Evolutionary conservation across 768 basidiomycete species (phyloP).

Genomic region (Mycena capillaripes): DNA sequence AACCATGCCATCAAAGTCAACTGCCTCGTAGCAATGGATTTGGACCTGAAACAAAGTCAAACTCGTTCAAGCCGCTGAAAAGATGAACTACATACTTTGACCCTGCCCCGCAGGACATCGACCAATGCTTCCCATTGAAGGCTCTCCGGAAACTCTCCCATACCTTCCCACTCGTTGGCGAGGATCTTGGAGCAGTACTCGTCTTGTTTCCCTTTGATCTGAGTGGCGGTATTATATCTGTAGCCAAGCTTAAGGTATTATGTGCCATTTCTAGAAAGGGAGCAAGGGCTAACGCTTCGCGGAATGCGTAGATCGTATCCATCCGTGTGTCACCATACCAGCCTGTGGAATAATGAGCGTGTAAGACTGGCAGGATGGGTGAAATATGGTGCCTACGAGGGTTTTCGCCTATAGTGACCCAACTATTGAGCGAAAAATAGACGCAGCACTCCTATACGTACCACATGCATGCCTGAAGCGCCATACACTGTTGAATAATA

Average conservation of each 20-base stretch:
- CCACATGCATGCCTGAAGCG: slow-evolving; percentile 67
- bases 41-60: slow-evolving; percentile 55
- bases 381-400: too few species aligned
- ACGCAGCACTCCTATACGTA: slow-evolving; percentile 66
- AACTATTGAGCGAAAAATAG: too few species aligned
- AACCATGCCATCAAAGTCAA: slow-evolving; percentile 81
- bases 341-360: slow-evolving; percentile 38
- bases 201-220: slow-evolving; percentile 78
- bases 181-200: slow-evolving; percentile 69
- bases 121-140: slow-evolving; percentile 86
- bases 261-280: neutral
- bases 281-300: slow-evolving; percentile 63
- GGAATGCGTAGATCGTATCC: slow-evolving; percentile 79
- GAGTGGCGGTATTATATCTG: slow-evolving; percentile 75
- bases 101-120: slow-evolving; percentile 82
- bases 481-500: neutral
- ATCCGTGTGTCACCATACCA: slow-evolving; percentile 69
- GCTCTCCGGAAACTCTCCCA: slow-evolving; percentile 76
- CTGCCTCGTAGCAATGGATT: slow-evolving; percentile 69
- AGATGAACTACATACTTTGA: slow-evolving; percentile 65
- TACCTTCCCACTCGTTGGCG: slow-evolving; percentile 60
- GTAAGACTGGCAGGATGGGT: too few species aligned
- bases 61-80: too few species aligned
- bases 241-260: slow-evolving; percentile 39
- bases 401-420: too few species aligned